Base-by-base conservation (phyloP, 768 basidiomycete species). In the Lactifluus subvellereus region DNA sequence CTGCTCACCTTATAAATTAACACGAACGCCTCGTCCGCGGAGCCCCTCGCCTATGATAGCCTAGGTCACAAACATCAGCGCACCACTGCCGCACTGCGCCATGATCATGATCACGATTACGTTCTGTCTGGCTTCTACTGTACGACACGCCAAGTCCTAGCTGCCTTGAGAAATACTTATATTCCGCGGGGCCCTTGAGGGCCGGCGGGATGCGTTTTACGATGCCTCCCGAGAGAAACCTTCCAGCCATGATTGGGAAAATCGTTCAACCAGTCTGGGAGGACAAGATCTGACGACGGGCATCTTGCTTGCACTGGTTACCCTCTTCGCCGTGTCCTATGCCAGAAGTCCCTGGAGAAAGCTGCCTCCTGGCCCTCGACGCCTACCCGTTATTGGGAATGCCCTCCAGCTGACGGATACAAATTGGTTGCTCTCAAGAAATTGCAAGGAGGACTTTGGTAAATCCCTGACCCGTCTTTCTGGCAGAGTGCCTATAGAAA, bases 401-500 rank as follows among this genome's bases (percentile, higher is more conserved):
- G 27, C 48, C 3, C 37, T 38, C 22, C 38, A 51, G 13, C 10
- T 58, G 0, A 38, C 9, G 18, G 55, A 62, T n/a, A 51, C 43
- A 13, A 18, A 16, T 2, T 62, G 61, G 61, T n/a, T 62, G 4
- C 1, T 43, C 6, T 52, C 42, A 20, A 57, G 18, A 35, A 48
- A 56, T 30, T 62, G 61, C 13, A 56, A 57, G 32, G 50, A 43
- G 22, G 42, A 30, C 5, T 62, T 57, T n/a, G 35, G 61, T 62
- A 33, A 43, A 55, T 27, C 20, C 7, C 18, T 16, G 33, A n/a
- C 40, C 8, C 27, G 4, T 45, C n/a, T 37, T 20, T 35, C 20
- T 9, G 35, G 32, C 1, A 14, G 43, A 35, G 18, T 37, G 7
- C 20, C 11, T 7, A 14, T 27, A 3, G 1, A 22, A 2, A 32